phyloP scores from a whole-genome alignment of 352 stramenopile genomes.

The Elongisporangium anandrum region DNA sequence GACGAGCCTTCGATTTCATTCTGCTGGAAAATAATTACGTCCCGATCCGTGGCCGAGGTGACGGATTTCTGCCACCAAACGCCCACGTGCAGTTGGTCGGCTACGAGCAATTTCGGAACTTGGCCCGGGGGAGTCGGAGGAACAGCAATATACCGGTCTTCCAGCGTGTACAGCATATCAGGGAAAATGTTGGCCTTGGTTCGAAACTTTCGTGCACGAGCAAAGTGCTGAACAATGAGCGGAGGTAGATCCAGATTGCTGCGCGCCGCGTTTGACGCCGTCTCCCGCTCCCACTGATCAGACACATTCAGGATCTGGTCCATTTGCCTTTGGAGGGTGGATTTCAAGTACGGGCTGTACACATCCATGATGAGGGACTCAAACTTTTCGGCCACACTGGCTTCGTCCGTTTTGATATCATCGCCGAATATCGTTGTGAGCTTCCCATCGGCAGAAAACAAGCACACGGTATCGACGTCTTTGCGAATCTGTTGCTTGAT shows the following conservation, averaged over 20 bases:
- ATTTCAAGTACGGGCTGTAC: constrained; percentile 45
- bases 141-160: constrained; percentile 36
- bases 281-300: constrained; percentile 61
- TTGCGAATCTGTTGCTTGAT: constrained; percentile 70
- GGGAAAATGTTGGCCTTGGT: constrained; percentile 63
- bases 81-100: constrained; percentile 39
- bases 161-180: constrained; percentile 37
- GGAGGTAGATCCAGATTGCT: background rate
- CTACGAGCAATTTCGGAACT: constrained; percentile 43
- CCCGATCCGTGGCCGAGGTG: constrained; percentile 40
- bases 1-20: constrained; percentile 44
- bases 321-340: constrained; percentile 57
- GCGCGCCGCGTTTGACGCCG: constrained; percentile 12
- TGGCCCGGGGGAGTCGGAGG: constrained; percentile 29
- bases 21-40: constrained; percentile 53
- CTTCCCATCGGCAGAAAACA: constrained; percentile 56
- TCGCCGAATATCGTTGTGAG: constrained; percentile 73
- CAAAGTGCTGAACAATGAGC: constrained; percentile 31
- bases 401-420: constrained; percentile 40
- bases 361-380: constrained; percentile 56
- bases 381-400: constrained; percentile 53
- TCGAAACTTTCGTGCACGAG: constrained; percentile 50
- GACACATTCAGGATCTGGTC: constrained; percentile 41
- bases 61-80: constrained; percentile 71
- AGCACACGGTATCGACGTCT: constrained; percentile 66